Percentiles rank a stretch among this genome's conserved stretches.
Conservation (phyloP, 163 green algal species). For the Scenedesmus sp. region DNA sequence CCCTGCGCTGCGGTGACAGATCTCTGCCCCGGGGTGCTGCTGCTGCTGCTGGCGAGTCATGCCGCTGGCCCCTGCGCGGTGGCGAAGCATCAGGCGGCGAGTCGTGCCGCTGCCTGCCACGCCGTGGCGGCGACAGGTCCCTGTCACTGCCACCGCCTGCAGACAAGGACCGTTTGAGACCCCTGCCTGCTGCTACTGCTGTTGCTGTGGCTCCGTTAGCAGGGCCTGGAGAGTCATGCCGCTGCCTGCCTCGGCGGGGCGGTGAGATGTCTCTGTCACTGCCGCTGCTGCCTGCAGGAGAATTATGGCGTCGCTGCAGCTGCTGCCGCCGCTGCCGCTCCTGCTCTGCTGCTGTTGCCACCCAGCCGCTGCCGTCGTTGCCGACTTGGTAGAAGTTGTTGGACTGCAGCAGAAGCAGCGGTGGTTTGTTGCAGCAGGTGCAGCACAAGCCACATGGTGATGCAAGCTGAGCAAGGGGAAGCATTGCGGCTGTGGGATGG, state of each 20-base stretch:
- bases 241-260: background rate
- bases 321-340: background rate
- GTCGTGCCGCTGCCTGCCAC: constrained; percentile 30
- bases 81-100: background rate
- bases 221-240: background rate
- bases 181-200: constrained; percentile 24
- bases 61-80: background rate
- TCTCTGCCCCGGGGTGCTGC: constrained; percentile 39
- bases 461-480: background rate
- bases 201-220: constrained; percentile 22
- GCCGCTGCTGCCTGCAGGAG: background rate
- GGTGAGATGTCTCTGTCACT: constrained; percentile 55
- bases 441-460: background rate
- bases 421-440: background rate
- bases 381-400: constrained; percentile 57
- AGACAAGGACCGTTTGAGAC: background rate
- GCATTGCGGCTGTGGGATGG: background rate
- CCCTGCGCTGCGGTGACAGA: constrained; percentile 49
- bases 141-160: background rate
- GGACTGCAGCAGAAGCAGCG: constrained; percentile 31
- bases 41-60: background rate
- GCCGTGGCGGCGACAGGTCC: background rate
- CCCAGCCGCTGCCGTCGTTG: constrained; percentile 58
- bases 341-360: constrained; percentile 1
- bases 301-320: background rate